phyloP scores from a whole-genome alignment of 352 stramenopile species.

The Nothophytophthora sp. region DNA sequence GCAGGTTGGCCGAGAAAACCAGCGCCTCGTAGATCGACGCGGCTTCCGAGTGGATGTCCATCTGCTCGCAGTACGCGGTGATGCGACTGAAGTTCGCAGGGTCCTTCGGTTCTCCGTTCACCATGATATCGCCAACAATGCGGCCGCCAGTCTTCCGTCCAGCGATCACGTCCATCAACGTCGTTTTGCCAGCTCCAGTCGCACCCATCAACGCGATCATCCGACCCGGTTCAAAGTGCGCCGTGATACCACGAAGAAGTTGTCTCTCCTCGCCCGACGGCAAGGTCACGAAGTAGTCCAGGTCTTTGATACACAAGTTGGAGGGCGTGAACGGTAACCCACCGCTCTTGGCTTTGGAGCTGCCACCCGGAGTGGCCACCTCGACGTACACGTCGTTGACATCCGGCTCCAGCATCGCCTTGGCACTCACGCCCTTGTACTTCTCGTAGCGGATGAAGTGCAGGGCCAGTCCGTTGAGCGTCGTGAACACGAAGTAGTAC shows the following conservation, averaged over 20 bases:
- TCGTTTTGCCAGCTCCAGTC: slow-evolving; percentile 58
- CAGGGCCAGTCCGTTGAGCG: slow-evolving; percentile 31
- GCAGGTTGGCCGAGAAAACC: slow-evolving; percentile 81
- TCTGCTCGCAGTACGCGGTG: slow-evolving; percentile 91
- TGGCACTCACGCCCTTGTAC: slow-evolving; percentile 21
- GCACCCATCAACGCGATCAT: slow-evolving; percentile 67
- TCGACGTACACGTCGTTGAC: slow-evolving; percentile 33
- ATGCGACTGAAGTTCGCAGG: slow-evolving; percentile 75
- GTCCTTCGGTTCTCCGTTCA: slow-evolving; percentile 90
- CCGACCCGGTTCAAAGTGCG: slow-evolving; percentile 43
- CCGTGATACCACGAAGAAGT: slow-evolving; percentile 35
- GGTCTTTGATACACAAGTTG: slow-evolving; percentile 42
- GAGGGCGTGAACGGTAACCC: slow-evolving; percentile 36
- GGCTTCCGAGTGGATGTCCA: slow-evolving; percentile 77
- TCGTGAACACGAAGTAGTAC: slow-evolving; percentile 50
- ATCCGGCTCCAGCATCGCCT: slow-evolving; percentile 17
- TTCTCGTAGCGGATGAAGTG: slow-evolving; percentile 49
- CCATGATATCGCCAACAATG: slow-evolving; percentile 76
- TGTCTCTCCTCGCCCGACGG: slow-evolving; percentile 47
- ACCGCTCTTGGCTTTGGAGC: background rate
- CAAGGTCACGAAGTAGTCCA: slow-evolving; percentile 55
- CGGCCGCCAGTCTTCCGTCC: slow-evolving; percentile 54
- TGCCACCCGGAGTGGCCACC: slow-evolving; percentile 14
- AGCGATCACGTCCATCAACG: slow-evolving; percentile 57
- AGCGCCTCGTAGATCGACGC: slow-evolving; percentile 85